phyloP scores from a whole-genome alignment of 306 rosid genomes.

The Begonia fuchsioides region DNA sequence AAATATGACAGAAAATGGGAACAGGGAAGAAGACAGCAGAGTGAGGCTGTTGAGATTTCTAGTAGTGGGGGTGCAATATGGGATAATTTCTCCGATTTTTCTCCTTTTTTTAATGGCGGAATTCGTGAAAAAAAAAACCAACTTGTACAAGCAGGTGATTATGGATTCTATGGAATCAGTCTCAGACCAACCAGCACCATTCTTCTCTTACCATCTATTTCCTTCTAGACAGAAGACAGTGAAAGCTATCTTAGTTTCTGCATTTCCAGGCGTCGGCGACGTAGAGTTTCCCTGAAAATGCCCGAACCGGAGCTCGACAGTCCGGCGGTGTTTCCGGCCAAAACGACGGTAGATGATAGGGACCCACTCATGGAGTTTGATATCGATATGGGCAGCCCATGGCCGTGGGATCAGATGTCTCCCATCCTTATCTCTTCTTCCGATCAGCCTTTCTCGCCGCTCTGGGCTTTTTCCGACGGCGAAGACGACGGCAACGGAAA shows the following conservation, averaged over 20 bases:
- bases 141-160: conserved; percentile 10
- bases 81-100: too few species aligned
- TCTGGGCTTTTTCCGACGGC: conserved; percentile 49
- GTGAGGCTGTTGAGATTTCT: too few species aligned
- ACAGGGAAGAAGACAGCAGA: too few species aligned
- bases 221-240: background rate
- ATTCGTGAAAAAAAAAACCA: background rate
- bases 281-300: conserved; percentile 18
- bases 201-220: background rate
- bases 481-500: conserved; percentile 17
- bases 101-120: too few species aligned
- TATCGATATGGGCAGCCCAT: conserved; percentile 44
- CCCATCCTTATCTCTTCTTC: conserved; percentile 34
- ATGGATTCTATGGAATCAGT: conserved; percentile 16
- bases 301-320: conserved; percentile 42
- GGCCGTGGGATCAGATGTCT: conserved; percentile 69
- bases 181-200: conserved; percentile 10
- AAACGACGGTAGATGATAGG: conserved; percentile 13
- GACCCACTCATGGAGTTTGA: conserved; percentile 62
- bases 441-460: conserved; percentile 55
- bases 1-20: too few species aligned
- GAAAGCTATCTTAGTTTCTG: too few species aligned
- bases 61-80: too few species aligned
- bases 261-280: too few species aligned
- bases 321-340: conserved; percentile 16